These are phyloP conservation scores for Dendrostoma leiphaemia DNA, from an alignment of 2,329 filamentous ascomycete species.

Conservation along the genomic window DNA sequence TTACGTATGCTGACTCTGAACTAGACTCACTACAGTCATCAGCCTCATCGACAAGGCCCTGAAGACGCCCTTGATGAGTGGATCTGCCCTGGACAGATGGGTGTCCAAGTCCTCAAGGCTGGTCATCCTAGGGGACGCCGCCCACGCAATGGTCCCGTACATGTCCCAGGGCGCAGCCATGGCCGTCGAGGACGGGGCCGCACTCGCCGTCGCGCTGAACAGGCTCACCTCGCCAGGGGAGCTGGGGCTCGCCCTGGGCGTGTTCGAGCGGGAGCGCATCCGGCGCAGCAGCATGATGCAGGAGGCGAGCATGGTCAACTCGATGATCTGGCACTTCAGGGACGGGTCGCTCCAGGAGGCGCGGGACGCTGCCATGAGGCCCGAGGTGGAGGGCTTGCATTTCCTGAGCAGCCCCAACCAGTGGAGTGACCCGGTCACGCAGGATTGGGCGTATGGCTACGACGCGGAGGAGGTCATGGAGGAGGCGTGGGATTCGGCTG, in stretches of 20 bases:
- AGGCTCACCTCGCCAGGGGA: slow-evolving; percentile 26
- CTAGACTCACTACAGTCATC: slow-evolving; percentile 34
- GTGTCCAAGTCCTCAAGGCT: slow-evolving; percentile 28
- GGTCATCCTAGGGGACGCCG: slow-evolving; percentile 39
- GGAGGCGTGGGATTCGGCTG: slow-evolving; percentile 24
- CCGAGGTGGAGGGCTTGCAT: slow-evolving; percentile 35
- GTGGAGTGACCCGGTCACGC: slow-evolving; percentile 45
- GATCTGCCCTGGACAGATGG: slow-evolving; percentile 27
- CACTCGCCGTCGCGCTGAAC: slow-evolving; percentile 31
- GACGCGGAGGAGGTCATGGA: slow-evolving; percentile 39
- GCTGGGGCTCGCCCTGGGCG: slow-evolving; percentile 29
- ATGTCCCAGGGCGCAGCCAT: slow-evolving; percentile 44
- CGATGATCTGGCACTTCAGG: slow-evolving; percentile 44
- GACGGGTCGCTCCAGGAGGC: slow-evolving; percentile 41
- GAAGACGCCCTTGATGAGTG: slow-evolving; percentile 33
- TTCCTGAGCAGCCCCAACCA: slow-evolving; percentile 43
- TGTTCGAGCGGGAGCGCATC: slow-evolving; percentile 37
- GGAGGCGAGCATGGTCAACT: slow-evolving; percentile 43
- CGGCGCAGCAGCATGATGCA: slow-evolving; percentile 37
- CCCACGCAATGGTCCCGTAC: slow-evolving; percentile 43
- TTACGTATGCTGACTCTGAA: neutral
- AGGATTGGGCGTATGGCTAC: slow-evolving; percentile 48
- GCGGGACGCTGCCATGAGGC: slow-evolving; percentile 37
- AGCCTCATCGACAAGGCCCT: slow-evolving; percentile 30
- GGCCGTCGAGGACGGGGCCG: slow-evolving; percentile 41